Conservation (phyloP, 331 rosid species). For the Acacia pycnantha region DNA sequence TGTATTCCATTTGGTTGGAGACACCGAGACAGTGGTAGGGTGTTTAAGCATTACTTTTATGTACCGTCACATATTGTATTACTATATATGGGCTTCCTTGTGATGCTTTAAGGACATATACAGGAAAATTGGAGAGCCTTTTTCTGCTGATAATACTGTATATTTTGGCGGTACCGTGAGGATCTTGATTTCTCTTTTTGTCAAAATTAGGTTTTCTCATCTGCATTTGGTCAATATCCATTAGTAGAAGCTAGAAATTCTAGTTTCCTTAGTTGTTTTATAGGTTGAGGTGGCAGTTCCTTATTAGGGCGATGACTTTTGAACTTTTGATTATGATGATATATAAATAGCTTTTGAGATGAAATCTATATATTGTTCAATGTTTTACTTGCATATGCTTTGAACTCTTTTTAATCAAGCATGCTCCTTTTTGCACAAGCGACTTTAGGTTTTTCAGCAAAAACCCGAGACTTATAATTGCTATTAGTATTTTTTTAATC, state of each 20-base stretch:
- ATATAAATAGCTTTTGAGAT: not conserved
- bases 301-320: not conserved
- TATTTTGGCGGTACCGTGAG: not conserved
- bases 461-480: not conserved
- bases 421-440: not conserved
- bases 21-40: not conserved
- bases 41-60: not conserved
- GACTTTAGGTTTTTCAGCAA: not conserved
- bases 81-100: not conserved
- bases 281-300: conserved; percentile 15
- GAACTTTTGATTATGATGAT: not conserved
- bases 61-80: not conserved
- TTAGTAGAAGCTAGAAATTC: not conserved
- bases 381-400: not conserved
- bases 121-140: not conserved
- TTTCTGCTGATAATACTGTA: not conserved
- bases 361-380: not conserved
- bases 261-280: not conserved
- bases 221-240: not conserved
- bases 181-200: conserved; percentile 4
- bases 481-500: not conserved
- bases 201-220: conserved; percentile 11
- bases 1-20: not conserved
- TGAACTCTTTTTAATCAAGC: conserved; percentile 10
- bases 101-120: not conserved